Base-by-base conservation (phyloP, 2,329 filamentous ascomycete genomes). In the Tolypocladium amazonense region DNA sequence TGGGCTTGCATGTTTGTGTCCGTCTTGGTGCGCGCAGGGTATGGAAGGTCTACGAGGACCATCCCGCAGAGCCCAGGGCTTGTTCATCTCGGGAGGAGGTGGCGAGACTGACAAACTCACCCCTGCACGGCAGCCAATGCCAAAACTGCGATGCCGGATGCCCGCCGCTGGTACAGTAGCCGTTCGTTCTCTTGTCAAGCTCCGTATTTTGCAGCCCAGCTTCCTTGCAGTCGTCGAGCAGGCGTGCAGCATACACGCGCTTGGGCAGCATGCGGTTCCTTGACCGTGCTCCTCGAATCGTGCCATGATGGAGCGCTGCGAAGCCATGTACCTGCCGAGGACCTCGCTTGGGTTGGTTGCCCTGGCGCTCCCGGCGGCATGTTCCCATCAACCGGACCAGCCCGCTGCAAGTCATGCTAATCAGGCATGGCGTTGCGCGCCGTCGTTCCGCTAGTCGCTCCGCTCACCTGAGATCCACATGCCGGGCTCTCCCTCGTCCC, bases 381-480 rank as follows among this genome's bases (percentile, higher is more conserved):
- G 43, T 58, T 61, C 62, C 59, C 57, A 53, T 62, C 58, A 58
- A 58, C 62, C 68, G 67, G 68, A 65, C 65, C 64, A 66, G 64
- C 62, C 65, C 67, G 69, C 67, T 69, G 69, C 67, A 68, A 62
- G 64, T 60, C 61, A 63, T 63, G 60, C 65, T 56, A 68, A 69
- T 66, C 62, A 57, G 69, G 68, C 62, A 64, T 66, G 61, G 68
- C 63, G 65, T 53, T 25, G 45, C 55, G 50, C 57, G 54, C 58
- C 62, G 25, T 55, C 33, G 45, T 45, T n/a, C 53, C 59, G 33
- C 54, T 60, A 47, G 56, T 43, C 27, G 15, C 37, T 57, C 58
- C 58, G 54, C 37, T 37, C 23, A 43, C 30, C 56, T 50, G 47
- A 33, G 50, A 33, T 53, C 50, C 50, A 33, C 30, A n/a, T n/a